Percentiles rank a stretch among this genome's conserved stretches.
Evolutionary conservation across 768 basidiomycete species (phyloP).

Genomic region (Pulveroboletus sp.): DNA sequence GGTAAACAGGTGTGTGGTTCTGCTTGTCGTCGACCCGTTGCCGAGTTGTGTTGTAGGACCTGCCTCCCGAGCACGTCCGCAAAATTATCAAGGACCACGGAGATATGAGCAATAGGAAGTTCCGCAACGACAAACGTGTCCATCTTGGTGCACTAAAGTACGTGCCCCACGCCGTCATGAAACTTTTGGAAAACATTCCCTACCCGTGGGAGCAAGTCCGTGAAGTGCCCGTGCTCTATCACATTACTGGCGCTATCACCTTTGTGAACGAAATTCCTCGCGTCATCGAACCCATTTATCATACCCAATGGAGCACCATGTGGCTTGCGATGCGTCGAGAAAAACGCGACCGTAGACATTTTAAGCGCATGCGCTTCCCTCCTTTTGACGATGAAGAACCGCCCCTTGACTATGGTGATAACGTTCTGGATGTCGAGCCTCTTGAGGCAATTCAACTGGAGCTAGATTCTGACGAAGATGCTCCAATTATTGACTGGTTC

Average conservation of each 20-base stretch:
- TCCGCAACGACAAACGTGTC: conserved; percentile 98
- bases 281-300: conserved; percentile 95
- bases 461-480: conserved; percentile 87
- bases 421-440: conserved; percentile 96
- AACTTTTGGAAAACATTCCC: conserved; percentile 97
- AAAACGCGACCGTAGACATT: conserved; percentile 96
- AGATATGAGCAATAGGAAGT: conserved; percentile 99
- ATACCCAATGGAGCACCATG: conserved; percentile 99
- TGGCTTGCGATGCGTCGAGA: conserved; percentile 99
- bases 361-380: conserved; percentile 99
- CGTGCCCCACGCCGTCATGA: conserved; percentile 99
- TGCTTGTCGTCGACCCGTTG: neutral
- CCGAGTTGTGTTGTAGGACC: conserved; percentile 49
- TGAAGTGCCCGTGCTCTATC: conserved; percentile 97
- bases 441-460: conserved; percentile 97
- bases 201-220: conserved; percentile 99
- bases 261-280: conserved; percentile 98
- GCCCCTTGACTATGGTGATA: conserved; percentile 98
- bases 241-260: conserved; percentile 98
- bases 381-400: conserved; percentile 99
- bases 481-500: conserved; percentile 94
- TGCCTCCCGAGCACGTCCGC: conserved; percentile 95
- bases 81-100: conserved; percentile 99
- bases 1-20: conserved; percentile 72
- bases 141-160: conserved; percentile 98